Evolutionary conservation across 75 land plant species (phyloP).

Genomic region (Sequoiadendron giganteum): DNA sequence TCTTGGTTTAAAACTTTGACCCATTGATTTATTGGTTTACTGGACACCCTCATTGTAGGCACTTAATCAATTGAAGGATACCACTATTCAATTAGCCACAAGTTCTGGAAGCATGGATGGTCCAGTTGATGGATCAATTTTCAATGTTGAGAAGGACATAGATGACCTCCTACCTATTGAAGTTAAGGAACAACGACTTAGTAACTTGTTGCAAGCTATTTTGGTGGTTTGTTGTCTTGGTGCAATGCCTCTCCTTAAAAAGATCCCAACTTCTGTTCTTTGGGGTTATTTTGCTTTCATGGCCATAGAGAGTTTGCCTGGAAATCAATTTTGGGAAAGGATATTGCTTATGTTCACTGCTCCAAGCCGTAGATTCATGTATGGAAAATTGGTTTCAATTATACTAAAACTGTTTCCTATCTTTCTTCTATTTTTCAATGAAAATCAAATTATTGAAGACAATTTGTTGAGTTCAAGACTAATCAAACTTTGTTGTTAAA

Average conservation of each 20-base stretch:
- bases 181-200: conserved; percentile 86
- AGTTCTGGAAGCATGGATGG: conserved; percentile 52
- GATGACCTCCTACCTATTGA: conserved; percentile 86
- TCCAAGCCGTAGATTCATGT: conserved; percentile 87
- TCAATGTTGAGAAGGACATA: conserved; percentile 85
- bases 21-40: background rate
- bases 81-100: conserved; percentile 58
- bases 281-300: conserved; percentile 98
- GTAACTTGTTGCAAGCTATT: conserved; percentile 77
- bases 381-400: background rate
- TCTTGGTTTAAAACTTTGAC: background rate
- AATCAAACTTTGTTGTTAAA: background rate
- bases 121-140: conserved; percentile 66
- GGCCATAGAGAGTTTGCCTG: conserved; percentile 97
- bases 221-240: conserved; percentile 87
- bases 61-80: conserved; percentile 62
- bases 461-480: background rate
- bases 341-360: conserved; percentile 76
- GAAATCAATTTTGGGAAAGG: conserved; percentile 97
- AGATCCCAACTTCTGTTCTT: conserved; percentile 85
- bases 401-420: background rate
- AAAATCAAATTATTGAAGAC: background rate
- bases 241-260: conserved; percentile 86
- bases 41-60: conserved; percentile 28
- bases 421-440: background rate